These are phyloP conservation scores for Monosporascus sp. DNA, from an alignment of 2,329 filamentous ascomycete species.

Conservation along the genomic window DNA sequence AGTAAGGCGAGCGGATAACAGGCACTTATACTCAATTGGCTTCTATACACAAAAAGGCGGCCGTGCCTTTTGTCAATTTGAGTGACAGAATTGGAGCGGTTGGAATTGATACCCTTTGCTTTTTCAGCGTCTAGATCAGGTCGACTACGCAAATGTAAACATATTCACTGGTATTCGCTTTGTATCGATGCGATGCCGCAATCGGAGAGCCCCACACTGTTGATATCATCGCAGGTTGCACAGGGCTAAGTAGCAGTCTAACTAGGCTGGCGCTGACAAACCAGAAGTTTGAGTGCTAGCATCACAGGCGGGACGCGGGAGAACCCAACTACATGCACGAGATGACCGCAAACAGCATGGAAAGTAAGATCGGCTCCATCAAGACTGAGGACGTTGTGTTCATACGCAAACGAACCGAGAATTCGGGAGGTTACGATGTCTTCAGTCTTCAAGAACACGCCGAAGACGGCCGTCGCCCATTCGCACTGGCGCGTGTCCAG, in stretches of 20 bases:
- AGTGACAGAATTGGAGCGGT: slow-evolving; percentile 4
- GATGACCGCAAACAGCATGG: slow-evolving; percentile 5
- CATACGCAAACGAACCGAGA: slow-evolving; percentile 14
- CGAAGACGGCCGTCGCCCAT: slow-evolving; percentile 17
- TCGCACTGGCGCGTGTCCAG: slow-evolving; percentile 23
- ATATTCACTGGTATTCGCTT: neutral
- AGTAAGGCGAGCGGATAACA: slow-evolving; percentile 39
- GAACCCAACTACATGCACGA: neutral
- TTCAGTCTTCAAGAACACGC: slow-evolving; percentile 33
- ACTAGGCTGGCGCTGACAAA: too few relatives aligned
- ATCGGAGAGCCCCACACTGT: too few relatives aligned
- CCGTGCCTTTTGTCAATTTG: slow-evolving; percentile 2
- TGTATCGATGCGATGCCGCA: too few relatives aligned
- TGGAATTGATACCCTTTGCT: slow-evolving; percentile 23
- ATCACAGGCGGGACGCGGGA: too few relatives aligned
- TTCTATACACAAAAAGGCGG: neutral
- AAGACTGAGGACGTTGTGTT: slow-evolving; percentile 27
- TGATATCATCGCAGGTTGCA: too few relatives aligned
- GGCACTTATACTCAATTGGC: slow-evolving; percentile 56
- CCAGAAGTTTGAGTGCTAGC: too few relatives aligned
- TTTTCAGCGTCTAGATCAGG: neutral
- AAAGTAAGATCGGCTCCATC: slow-evolving; percentile 6
- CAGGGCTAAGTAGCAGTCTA: too few relatives aligned
- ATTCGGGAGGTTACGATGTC: slow-evolving; percentile 25
- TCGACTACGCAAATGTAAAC: neutral